phyloP scores from a whole-genome alignment of 2,329 filamentous ascomycete species.

The Cyphellophora attinorum region DNA sequence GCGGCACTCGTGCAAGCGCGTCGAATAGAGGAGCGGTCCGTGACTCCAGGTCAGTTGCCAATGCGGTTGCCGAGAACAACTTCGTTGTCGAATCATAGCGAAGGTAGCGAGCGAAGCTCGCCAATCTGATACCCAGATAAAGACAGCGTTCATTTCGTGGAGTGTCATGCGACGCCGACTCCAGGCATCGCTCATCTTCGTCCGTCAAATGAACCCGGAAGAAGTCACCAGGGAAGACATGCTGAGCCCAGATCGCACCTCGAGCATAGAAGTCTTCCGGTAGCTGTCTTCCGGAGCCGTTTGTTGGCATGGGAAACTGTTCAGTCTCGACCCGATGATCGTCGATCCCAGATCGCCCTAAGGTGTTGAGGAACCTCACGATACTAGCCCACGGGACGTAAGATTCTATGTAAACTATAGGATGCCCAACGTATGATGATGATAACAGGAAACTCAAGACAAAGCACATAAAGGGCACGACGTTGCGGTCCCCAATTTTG shows the following conservation, averaged over 20 bases:
- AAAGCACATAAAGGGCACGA: conserved; percentile 46
- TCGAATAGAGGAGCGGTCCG: not conserved
- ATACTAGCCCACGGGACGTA: conserved; percentile 44
- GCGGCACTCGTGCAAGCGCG: not conserved
- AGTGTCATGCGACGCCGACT: conserved; percentile 38
- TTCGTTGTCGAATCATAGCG: conserved; percentile 23
- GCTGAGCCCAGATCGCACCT: conserved; percentile 42
- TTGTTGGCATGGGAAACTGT: conserved; percentile 30
- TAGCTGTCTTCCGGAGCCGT: conserved; percentile 35
- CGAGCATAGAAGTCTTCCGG: conserved; percentile 51
- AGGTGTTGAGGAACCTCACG: conserved; percentile 42
- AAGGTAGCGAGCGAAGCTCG: conserved; percentile 26
- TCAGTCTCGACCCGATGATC: conserved; percentile 26
- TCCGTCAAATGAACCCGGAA: conserved; percentile 41
- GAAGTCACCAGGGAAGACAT: conserved; percentile 42
- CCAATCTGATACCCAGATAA: conserved; percentile 35
- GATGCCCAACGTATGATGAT: conserved; percentile 26
- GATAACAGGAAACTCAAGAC: conserved; percentile 44
- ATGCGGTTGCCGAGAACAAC: conserved; percentile 24
- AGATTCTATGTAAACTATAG: conserved; percentile 29
- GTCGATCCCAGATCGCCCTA: conserved; percentile 31
- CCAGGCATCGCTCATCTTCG: conserved; percentile 45
- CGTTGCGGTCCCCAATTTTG: conserved; percentile 40
- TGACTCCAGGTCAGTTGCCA: conserved; percentile 6
- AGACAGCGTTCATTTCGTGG: conserved; percentile 43